These are phyloP conservation scores for Kwoniella sp. DNA, from an alignment of 768 basidiomycete genomes.

Conservation along the genomic window DNA sequence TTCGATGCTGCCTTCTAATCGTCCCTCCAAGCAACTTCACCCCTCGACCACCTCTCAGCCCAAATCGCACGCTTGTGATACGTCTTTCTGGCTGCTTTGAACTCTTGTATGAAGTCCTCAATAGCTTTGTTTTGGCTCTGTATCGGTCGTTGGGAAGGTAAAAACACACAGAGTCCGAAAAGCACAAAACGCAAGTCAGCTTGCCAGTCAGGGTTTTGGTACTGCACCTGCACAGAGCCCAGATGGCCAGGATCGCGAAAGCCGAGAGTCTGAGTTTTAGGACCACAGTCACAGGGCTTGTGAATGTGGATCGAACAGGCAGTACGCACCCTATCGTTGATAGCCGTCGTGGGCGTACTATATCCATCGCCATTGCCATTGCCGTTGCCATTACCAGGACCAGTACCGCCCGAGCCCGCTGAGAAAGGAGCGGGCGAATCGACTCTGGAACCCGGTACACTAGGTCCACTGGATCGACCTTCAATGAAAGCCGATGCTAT, in stretches of 20 bases:
- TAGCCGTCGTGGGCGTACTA: constrained; percentile 14
- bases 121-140: constrained; percentile 60
- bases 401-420: neutral
- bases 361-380: neutral
- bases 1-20: constrained; percentile 28
- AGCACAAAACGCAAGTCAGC: no score
- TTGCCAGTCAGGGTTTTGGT: no score
- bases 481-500: constrained; percentile 82
- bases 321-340: constrained; percentile 30
- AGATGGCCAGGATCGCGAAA: no score
- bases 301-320: no score
- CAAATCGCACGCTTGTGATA: constrained; percentile 93
- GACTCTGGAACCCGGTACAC: constrained; percentile 31
- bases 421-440: constrained; percentile 45
- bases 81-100: constrained; percentile 80
- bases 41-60: constrained; percentile 81
- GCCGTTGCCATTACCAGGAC: neutral
- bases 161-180: no score
- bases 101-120: constrained; percentile 83
- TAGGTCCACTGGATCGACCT: constrained; percentile 56
- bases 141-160: neutral
- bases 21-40: constrained; percentile 83
- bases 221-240: no score
- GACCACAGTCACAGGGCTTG: no score
- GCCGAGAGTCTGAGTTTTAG: no score